Evolutionary conservation across 441 rosid genomes (phyloP).

Genomic region (Raphanus hybrid): DNA sequence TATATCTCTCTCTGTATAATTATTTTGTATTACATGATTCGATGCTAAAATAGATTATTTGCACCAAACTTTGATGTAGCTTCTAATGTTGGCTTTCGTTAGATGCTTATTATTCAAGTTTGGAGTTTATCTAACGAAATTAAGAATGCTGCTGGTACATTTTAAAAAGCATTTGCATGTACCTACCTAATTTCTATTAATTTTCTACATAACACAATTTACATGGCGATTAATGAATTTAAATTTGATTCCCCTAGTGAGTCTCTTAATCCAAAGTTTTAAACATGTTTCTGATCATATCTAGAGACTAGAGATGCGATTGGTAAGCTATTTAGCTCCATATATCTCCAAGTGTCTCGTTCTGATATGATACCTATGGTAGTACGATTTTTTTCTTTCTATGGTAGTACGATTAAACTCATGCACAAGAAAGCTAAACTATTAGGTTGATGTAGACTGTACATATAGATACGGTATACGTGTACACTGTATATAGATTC

Average conservation of each 20-base stretch:
- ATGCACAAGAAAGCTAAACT: constrained; percentile 6
- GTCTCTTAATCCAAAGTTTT: neutral
- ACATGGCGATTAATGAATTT: neutral
- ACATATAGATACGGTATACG: too few species aligned
- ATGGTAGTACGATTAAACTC: neutral
- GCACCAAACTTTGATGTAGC: constrained; percentile 17
- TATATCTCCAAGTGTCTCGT: neutral
- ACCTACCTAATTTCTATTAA: constrained; percentile 18
- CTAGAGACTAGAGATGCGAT: neutral
- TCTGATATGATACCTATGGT: constrained; percentile 3
- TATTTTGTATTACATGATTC: neutral
- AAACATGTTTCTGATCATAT: neutral
- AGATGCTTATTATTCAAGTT: constrained; percentile 5
- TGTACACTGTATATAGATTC: neutral
- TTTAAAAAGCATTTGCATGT: neutral
- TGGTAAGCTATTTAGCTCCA: neutral
- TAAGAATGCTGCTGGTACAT: neutral
- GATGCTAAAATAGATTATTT: constrained; percentile 3
- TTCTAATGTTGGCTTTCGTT: constrained; percentile 8
- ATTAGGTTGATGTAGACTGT: neutral
- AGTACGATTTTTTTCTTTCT: neutral
- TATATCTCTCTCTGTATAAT: neutral
- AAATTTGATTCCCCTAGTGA: neutral
- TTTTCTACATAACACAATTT: neutral
- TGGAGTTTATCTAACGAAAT: neutral